Evolutionary conservation across 2,329 filamentous ascomycete genomes (phyloP).

Genomic region (Aspergillus chevalieri): DNA sequence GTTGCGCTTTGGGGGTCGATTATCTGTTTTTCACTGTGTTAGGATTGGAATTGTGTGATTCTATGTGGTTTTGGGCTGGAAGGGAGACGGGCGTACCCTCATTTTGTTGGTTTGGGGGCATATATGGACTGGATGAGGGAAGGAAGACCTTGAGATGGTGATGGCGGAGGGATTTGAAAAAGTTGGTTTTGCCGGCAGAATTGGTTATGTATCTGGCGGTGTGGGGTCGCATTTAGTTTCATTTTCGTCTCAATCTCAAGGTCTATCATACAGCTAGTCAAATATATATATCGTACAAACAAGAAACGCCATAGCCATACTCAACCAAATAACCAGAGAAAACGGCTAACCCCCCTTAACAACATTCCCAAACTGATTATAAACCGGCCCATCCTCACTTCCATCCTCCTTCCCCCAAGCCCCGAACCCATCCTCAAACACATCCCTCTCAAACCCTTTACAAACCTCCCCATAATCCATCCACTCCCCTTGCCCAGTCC

Average conservation of each 20-base stretch:
- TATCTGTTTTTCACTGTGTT: conserved; percentile 21
- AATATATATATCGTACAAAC: too few relatives aligned
- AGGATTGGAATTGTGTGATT: too few relatives aligned
- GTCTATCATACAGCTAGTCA: too few relatives aligned
- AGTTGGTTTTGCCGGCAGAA: conserved; percentile 18
- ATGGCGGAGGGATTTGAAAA: conserved; percentile 11
- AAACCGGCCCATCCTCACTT: conserved; percentile 25
- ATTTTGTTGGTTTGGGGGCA: too few relatives aligned
- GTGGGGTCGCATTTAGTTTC: too few relatives aligned
- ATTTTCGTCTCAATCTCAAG: too few relatives aligned
- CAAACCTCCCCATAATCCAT: conserved; percentile 46
- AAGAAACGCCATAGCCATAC: too few relatives aligned
- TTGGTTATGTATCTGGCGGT: not conserved
- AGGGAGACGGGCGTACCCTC: too few relatives aligned
- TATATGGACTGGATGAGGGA: not conserved
- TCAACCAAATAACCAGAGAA: conserved; percentile 11
- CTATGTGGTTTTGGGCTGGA: too few relatives aligned
- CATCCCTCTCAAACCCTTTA: conserved; percentile 35
- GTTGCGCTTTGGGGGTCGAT: conserved; percentile 41
- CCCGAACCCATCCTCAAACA: conserved; percentile 46
- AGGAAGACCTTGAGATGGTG: not conserved
- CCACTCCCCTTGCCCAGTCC: conserved; percentile 48
- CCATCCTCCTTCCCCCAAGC: conserved; percentile 33
- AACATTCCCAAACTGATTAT: conserved; percentile 34
- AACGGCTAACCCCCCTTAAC: conserved; percentile 28